A percentile compares a stretch with the other conserved stretches of the same genome.
phyloP scores from a whole-genome alignment of 2,329 filamentous ascomycete species.

The Trichoderma asperellum region DNA sequence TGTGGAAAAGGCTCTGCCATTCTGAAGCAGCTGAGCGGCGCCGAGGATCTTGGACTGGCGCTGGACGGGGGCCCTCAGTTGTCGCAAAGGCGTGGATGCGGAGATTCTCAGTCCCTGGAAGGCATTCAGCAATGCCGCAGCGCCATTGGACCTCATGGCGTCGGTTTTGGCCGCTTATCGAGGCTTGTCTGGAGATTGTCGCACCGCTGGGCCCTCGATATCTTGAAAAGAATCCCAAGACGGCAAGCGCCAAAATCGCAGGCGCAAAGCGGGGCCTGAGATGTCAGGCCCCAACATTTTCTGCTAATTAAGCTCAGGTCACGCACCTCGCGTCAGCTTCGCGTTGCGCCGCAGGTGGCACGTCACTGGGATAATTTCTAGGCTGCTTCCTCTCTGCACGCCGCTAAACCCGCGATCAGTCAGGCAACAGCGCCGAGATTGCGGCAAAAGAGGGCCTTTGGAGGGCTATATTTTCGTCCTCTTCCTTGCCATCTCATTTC shows the following conservation, averaged over 20 bases:
- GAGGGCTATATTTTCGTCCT: constrained; percentile 18
- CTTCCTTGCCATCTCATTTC: not conserved
- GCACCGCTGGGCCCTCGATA: constrained; percentile 30
- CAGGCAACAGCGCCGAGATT: constrained; percentile 35
- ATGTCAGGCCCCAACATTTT: constrained; percentile 31
- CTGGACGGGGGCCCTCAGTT: constrained; percentile 42
- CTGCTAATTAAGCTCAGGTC: constrained; percentile 43
- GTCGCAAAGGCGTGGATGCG: constrained; percentile 45
- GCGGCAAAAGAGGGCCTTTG: constrained; percentile 32
- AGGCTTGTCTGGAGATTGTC: constrained; percentile 31
- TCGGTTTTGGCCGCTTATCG: constrained; percentile 34
- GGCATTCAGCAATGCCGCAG: constrained; percentile 54
- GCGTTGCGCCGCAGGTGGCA: constrained; percentile 42
- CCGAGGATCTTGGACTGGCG: constrained; percentile 38
- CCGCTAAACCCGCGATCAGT: constrained; percentile 15
- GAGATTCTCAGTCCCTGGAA: constrained; percentile 56
- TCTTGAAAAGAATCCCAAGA: constrained; percentile 42
- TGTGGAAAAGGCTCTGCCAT: constrained; percentile 72
- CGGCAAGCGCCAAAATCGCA: not conserved
- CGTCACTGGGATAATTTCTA: constrained; percentile 41
- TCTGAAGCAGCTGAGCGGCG: constrained; percentile 46
- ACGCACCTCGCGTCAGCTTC: constrained; percentile 52
- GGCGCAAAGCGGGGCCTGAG: constrained; percentile 34
- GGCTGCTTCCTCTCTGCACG: constrained; percentile 32
- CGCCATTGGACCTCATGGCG: constrained; percentile 52